A percentile compares a stretch with the other conserved stretches of the same genome.
These are phyloP conservation scores for Rhizopus stolonifer DNA, from an alignment of 371 early-diverging fungal species.

Conservation along the genomic window DNA sequence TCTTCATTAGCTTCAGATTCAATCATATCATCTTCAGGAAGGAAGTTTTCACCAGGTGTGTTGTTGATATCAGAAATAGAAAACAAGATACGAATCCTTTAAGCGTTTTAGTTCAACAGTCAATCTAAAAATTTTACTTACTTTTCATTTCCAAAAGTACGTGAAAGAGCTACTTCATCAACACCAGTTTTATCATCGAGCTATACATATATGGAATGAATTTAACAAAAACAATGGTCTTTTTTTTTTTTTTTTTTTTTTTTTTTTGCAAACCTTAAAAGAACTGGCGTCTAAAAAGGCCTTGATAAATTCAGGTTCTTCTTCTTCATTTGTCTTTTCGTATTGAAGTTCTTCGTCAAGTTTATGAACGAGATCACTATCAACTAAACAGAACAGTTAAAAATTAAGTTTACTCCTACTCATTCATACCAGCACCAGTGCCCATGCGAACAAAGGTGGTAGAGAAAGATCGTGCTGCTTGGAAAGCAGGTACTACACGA, in stretches of 20 bases:
- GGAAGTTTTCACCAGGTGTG: constrained; percentile 57
- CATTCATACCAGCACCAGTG: constrained; percentile 35
- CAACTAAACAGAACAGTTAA: constrained; percentile 35
- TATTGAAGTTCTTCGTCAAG: constrained; percentile 79
- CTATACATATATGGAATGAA: too few relatives aligned
- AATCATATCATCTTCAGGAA: constrained; percentile 48
- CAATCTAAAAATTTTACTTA: constrained; percentile 34
- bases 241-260: background rate
- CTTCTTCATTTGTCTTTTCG: constrained; percentile 71
- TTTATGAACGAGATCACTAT: constrained; percentile 69
- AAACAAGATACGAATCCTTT: constrained; percentile 81
- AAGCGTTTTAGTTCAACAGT: background rate
- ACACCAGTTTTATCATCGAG: constrained; percentile 79
- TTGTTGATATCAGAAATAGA: constrained; percentile 84
- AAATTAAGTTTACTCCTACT: background rate
- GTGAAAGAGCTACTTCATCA: constrained; percentile 78
- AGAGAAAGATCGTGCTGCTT: constrained; percentile 28
- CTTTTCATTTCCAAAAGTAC: constrained; percentile 91
- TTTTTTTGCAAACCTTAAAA: constrained; percentile 62
- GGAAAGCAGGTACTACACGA: constrained; percentile 20
- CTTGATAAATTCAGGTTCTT: constrained; percentile 71
- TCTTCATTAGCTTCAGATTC: constrained; percentile 59
- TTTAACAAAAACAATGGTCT: too few relatives aligned
- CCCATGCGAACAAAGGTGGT: constrained; percentile 30
- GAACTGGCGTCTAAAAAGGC: constrained; percentile 73